These are phyloP conservation scores for Chernovozyma aurita DNA, from an alignment of 1,139 yeast genomes.

Conservation along the genomic window DNA sequence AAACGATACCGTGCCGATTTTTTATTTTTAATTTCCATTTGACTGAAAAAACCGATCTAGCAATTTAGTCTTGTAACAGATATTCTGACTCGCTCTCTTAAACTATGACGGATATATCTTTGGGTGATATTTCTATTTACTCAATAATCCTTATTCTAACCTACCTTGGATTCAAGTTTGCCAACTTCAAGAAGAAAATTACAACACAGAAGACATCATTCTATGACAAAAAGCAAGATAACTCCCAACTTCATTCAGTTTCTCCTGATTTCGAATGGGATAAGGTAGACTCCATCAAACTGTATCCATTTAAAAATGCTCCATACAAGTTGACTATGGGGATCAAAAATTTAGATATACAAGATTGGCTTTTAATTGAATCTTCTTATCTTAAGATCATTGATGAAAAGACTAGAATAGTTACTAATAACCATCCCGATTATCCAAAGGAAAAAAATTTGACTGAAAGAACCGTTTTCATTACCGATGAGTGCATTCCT, in stretches of 20 bases:
- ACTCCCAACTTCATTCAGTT: slow-evolving; percentile 9
- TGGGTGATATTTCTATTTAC: neutral
- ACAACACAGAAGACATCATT: neutral
- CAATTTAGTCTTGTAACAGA: too few species aligned
- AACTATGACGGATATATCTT: neutral
- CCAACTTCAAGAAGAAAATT: slow-evolving; percentile 1
- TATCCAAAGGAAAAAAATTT: slow-evolving; percentile 27
- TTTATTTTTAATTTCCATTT: too few species aligned
- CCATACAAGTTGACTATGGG: slow-evolving; percentile 69
- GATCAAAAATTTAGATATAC: slow-evolving; percentile 46
- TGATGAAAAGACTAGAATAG: slow-evolving; percentile 36
- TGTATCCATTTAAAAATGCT: slow-evolving; percentile 36
- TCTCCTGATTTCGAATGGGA: slow-evolving; percentile 16
- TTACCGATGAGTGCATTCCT: slow-evolving; percentile 39
- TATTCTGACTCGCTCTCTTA: too few species aligned
- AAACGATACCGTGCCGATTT: too few species aligned
- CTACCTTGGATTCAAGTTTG: slow-evolving; percentile 4
- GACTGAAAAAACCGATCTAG: too few species aligned
- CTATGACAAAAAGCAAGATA: slow-evolving; percentile 7
- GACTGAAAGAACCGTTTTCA: slow-evolving; percentile 26
- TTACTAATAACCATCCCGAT: slow-evolving; percentile 35
- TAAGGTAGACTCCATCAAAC: slow-evolving; percentile 12
- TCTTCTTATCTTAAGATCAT: slow-evolving; percentile 50
- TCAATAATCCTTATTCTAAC: slow-evolving; percentile 1
- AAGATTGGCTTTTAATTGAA: slow-evolving; percentile 69